A percentile compares a stretch with the other conserved stretches of the same genome.
These are phyloP conservation scores for Albophoma yamanashiensis DNA, from an alignment of 2,329 filamentous ascomycete species.

Conservation along the genomic window DNA sequence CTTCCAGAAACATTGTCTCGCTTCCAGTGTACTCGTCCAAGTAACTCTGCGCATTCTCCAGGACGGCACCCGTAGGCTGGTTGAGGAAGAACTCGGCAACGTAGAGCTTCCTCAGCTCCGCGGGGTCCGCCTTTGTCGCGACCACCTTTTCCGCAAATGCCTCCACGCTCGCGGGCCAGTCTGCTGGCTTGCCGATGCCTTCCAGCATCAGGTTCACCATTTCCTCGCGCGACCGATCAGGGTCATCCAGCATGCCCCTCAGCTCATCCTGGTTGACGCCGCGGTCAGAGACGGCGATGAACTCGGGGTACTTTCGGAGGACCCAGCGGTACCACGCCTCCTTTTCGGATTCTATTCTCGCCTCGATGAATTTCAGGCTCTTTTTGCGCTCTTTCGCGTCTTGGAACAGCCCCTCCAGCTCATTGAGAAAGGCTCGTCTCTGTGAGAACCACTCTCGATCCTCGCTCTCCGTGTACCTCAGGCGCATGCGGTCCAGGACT, in stretches of 20 bases:
- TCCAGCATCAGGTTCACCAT: slow-evolving; percentile 25
- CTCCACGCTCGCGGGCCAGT: slow-evolving; percentile 22
- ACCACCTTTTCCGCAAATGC: slow-evolving; percentile 21
- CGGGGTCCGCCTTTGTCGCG: slow-evolving; percentile 16
- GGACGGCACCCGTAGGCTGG: slow-evolving; percentile 17
- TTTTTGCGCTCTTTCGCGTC: slow-evolving; percentile 32
- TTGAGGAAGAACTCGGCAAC: slow-evolving; percentile 30
- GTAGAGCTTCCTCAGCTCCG: slow-evolving; percentile 27
- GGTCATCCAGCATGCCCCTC: slow-evolving; percentile 23
- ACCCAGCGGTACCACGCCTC: slow-evolving; percentile 41
- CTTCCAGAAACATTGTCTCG: slow-evolving; percentile 17
- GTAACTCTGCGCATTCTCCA: slow-evolving; percentile 25
- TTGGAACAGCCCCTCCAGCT: slow-evolving; percentile 37
- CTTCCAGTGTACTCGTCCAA: slow-evolving; percentile 23
- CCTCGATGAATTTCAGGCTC: slow-evolving; percentile 35
- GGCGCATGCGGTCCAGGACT: slow-evolving; percentile 33
- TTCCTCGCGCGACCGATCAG: slow-evolving; percentile 24
- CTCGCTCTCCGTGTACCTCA: slow-evolving; percentile 21
- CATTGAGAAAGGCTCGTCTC: slow-evolving; percentile 35
- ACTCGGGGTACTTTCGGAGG: slow-evolving; percentile 25
- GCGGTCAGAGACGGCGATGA: slow-evolving; percentile 21
- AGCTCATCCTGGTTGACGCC: slow-evolving; percentile 20
- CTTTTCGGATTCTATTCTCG: slow-evolving; percentile 39
- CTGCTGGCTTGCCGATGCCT: slow-evolving; percentile 21
- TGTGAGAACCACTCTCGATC: slow-evolving; percentile 41